These are phyloP conservation scores for Pleoardoris graminearum DNA, from an alignment of 2,329 filamentous ascomycete genomes.

Conservation along the genomic window DNA sequence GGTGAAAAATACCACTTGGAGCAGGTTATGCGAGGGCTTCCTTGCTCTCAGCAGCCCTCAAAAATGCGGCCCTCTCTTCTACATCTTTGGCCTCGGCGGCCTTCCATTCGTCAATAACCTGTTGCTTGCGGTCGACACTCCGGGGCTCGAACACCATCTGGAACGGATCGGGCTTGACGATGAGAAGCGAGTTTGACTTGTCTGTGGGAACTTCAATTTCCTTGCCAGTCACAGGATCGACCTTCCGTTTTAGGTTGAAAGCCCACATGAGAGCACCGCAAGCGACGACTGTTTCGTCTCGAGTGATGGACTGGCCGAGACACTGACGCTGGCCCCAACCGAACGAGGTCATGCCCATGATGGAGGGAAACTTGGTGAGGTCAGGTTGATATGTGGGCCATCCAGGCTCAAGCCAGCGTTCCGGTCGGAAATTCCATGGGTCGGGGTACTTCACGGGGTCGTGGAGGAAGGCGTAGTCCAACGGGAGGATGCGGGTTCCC, in stretches of 20 bases:
- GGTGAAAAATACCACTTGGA: background rate
- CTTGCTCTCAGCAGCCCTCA: constrained; percentile 27
- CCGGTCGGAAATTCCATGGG: constrained; percentile 64
- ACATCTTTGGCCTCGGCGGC: constrained; percentile 43
- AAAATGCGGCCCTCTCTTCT: constrained; percentile 42
- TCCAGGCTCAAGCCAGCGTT: constrained; percentile 64
- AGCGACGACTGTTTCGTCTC: constrained; percentile 57
- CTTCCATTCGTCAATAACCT: constrained; percentile 39
- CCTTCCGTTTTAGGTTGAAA: constrained; percentile 55
- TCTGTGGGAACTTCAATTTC: constrained; percentile 51
- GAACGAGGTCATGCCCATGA: constrained; percentile 67
- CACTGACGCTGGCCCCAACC: constrained; percentile 67
- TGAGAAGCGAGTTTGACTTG: constrained; percentile 60
- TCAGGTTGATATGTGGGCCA: constrained; percentile 69
- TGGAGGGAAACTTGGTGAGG: constrained; percentile 64
- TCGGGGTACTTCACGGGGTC: constrained; percentile 64
- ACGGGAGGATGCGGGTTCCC: constrained; percentile 46
- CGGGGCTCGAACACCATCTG: constrained; percentile 59
- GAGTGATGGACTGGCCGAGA: constrained; percentile 64
- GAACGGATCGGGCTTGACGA: constrained; percentile 61
- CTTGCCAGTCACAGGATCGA: constrained; percentile 47
- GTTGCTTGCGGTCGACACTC: constrained; percentile 44
- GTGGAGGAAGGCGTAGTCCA: constrained; percentile 43
- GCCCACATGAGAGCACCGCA: constrained; percentile 56
- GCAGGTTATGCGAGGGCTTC: constrained; percentile 11